phyloP scores from a whole-genome alignment of 148 eudicot species.

The Euryodendron excelsum region DNA sequence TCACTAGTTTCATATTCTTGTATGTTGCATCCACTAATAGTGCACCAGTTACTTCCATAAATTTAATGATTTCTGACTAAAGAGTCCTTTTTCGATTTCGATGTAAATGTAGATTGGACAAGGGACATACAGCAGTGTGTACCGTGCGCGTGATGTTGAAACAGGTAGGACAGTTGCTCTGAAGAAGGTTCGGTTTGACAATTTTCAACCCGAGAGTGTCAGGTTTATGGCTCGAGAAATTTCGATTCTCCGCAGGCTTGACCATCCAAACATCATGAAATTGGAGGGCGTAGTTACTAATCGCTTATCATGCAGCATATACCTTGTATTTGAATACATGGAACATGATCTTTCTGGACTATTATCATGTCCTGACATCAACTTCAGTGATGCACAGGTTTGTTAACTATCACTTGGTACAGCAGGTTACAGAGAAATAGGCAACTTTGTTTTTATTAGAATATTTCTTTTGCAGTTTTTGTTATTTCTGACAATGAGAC shows the following conservation, averaged over 20 bases:
- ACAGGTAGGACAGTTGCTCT: slow-evolving; percentile 73
- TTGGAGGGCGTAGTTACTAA: slow-evolving; percentile 83
- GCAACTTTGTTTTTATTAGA: neutral
- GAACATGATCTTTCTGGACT: slow-evolving; percentile 94
- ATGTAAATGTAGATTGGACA: slow-evolving; percentile 68
- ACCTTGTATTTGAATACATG: slow-evolving; percentile 94
- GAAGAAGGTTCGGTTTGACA: slow-evolving; percentile 91
- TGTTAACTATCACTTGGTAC: neutral
- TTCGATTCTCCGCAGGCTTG: slow-evolving; percentile 75
- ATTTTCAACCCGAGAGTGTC: slow-evolving; percentile 78
- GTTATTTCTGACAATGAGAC: neutral
- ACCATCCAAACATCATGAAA: slow-evolving; percentile 84
- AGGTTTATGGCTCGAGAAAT: slow-evolving; percentile 93
- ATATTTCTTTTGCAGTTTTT: neutral
- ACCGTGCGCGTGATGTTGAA: slow-evolving; percentile 62
- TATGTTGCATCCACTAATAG: neutral
- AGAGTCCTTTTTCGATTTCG: neutral
- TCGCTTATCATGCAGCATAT: slow-evolving; percentile 59
- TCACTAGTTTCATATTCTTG: neutral
- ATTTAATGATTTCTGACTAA: no score
- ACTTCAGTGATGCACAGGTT: slow-evolving; percentile 82
- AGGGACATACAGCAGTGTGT: slow-evolving; percentile 95
- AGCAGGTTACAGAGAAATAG: slow-evolving; percentile 4
- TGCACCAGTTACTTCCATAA: no score
- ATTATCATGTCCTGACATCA: slow-evolving; percentile 65